Percentiles rank a stretch among this genome's conserved stretches.
Conservation (phyloP, 345 rosid genomes). For the Populus deltoides region DNA sequence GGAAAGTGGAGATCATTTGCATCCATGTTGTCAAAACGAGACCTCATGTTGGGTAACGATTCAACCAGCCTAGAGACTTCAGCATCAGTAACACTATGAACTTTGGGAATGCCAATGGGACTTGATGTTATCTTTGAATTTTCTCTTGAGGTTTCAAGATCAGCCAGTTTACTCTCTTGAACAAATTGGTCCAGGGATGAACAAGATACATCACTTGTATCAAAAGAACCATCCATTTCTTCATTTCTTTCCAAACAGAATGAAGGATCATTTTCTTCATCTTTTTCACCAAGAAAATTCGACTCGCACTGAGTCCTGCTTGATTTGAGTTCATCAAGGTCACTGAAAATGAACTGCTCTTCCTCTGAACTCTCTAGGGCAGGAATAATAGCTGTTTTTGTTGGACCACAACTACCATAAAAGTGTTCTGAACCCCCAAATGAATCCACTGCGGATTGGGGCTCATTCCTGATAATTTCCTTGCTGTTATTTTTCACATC, state of each 20-base stretch:
- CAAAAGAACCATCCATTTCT: slow-evolving; percentile 14
- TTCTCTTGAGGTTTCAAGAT: slow-evolving; percentile 29
- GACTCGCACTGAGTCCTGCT: slow-evolving; percentile 21
- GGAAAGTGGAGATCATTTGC: slow-evolving; percentile 29
- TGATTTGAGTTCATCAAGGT: slow-evolving; percentile 47
- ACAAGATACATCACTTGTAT: slow-evolving; percentile 21
- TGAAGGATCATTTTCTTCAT: slow-evolving; percentile 25
- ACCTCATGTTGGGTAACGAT: slow-evolving; percentile 68
- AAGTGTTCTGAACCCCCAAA: slow-evolving; percentile 22
- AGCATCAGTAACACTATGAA: slow-evolving; percentile 23
- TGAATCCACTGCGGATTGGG: slow-evolving; percentile 21
- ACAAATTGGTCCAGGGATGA: slow-evolving; percentile 19
- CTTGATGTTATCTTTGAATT: slow-evolving; percentile 33
- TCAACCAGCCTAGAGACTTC: slow-evolving; percentile 41
- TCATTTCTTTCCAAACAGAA: slow-evolving; percentile 16
- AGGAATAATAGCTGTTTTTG: slow-evolving; percentile 27
- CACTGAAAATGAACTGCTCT: slow-evolving; percentile 69
- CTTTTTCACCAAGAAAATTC: slow-evolving; percentile 22
- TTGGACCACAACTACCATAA: slow-evolving; percentile 24
- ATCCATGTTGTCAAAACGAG: slow-evolving; percentile 26
- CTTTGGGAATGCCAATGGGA: slow-evolving; percentile 48
- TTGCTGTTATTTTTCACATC: slow-evolving; percentile 20
- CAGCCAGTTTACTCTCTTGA: slow-evolving; percentile 22
- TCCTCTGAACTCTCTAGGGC: slow-evolving; percentile 52
- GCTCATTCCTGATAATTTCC: not conserved